phyloP scores from a whole-genome alignment of 306 rosid species.

The Echinosophora koreensis region DNA sequence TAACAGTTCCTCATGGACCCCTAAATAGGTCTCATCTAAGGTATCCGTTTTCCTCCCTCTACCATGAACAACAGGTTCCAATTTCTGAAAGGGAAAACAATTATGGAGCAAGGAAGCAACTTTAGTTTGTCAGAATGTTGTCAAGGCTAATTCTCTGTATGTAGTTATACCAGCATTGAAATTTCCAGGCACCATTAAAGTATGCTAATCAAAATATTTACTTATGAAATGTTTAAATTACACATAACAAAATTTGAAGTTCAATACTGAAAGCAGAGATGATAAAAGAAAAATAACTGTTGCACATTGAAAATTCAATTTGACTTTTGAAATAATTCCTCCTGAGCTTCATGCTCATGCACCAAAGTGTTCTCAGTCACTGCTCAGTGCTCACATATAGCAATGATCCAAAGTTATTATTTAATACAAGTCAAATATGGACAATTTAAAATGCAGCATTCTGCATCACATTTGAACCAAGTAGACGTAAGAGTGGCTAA shows the following conservation, averaged over 20 bases:
- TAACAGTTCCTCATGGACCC: conserved; percentile 77
- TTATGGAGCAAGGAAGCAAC: conserved; percentile 29
- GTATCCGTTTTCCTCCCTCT: conserved; percentile 83
- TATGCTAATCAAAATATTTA: conserved; percentile 13
- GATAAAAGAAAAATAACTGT: not conserved
- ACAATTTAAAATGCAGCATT: not conserved
- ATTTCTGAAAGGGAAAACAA: conserved; percentile 60
- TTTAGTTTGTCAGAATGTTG: not conserved
- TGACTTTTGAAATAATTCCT: not conserved
- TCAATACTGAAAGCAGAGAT: conserved; percentile 21
- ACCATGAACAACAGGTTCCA: conserved; percentile 95
- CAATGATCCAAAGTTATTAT: conserved; percentile 13
- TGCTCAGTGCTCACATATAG: not conserved
- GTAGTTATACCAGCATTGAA: conserved; percentile 21
- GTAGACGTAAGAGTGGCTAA: not conserved
- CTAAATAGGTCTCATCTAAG: conserved; percentile 81
- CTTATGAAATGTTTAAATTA: not conserved
- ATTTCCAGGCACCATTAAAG: conserved; percentile 7
- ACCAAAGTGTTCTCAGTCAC: no score
- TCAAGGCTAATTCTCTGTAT: conserved; percentile 2
- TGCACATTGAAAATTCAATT: conserved; percentile 17
- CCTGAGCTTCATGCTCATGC: not conserved
- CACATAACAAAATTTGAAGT: conserved; percentile 17
- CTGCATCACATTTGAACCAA: not conserved
- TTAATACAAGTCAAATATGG: not conserved